Conservation (phyloP, 2,329 filamentous ascomycete species). For the Talaromyces sp. region DNA sequence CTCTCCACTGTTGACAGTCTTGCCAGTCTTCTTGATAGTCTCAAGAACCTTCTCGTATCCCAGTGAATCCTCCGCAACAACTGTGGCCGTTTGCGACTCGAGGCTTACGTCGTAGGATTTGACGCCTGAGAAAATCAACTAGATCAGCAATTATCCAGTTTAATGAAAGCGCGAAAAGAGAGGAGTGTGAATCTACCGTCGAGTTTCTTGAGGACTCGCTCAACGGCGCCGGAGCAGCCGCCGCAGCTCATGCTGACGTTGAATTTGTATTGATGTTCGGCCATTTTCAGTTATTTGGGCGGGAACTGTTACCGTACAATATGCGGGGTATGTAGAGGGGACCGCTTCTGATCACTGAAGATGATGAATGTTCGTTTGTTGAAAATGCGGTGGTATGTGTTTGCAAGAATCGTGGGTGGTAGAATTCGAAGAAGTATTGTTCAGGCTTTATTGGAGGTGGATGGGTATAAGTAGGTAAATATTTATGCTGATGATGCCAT, state of each 20-base stretch:
- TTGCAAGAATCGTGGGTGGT: neutral
- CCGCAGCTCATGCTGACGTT: slow-evolving; percentile 91
- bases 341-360: neutral
- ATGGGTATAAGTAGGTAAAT: neutral
- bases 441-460: neutral
- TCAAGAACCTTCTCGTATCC: slow-evolving; percentile 77
- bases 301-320: neutral
- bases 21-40: slow-evolving; percentile 94
- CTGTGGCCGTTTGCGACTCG: slow-evolving; percentile 76
- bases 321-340: neutral
- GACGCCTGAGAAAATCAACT: slow-evolving; percentile 60
- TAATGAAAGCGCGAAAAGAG: too few relatives aligned
- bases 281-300: slow-evolving; percentile 51
- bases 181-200: slow-evolving; percentile 60
- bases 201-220: slow-evolving; percentile 87
- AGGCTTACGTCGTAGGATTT: slow-evolving; percentile 85
- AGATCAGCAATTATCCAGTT: neutral
- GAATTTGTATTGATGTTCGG: slow-evolving; percentile 91
- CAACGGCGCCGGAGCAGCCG: slow-evolving; percentile 92
- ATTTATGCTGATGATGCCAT: slow-evolving; percentile 14
- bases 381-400: neutral
- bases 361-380: neutral
- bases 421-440: neutral
- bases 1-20: slow-evolving; percentile 72
- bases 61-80: slow-evolving; percentile 68